Base-by-base conservation (phyloP, 768 basidiomycete species). In the Tephrocybe sp. region DNA sequence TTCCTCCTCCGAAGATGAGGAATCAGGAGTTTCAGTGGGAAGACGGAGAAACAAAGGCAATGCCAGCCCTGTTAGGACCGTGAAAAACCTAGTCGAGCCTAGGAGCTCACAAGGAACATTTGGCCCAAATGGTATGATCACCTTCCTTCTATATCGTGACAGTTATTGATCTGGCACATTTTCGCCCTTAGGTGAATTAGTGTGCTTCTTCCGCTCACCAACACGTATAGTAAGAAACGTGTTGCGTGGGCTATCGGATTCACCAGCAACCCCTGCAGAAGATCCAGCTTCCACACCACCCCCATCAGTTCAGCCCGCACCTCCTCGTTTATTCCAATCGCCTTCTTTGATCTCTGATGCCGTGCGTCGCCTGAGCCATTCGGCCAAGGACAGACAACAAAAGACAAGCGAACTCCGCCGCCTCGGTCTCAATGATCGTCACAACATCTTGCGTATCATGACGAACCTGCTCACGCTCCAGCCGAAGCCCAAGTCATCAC, bases 81-180 rank as follows among this genome's bases (percentile, higher is more conserved):
- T 84, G 57, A 89, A 91, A 67, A 92, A 92, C 62, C 64, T 92
- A 5, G 86, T 88, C 0, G 91, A 93, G 64, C 87, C 92, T 1
- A 72, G 89, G 53, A 91, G 89, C 0, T 92, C 89, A 1, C 92
- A 94, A 60, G 93, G 90, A 2, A 79, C 85, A 0, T 96, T 95
- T 71, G 89, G 92, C 1, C 89, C 89, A 0, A 91, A 92, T 61
- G 94, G 93, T 92, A 51, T 74, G 61, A 3, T 8, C 34, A n/a
- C n/a, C n/a, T 30, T 11, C n/a, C 32, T 30, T 16, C 21, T 27
- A 3, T 15, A 36, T 2, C 15, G 28, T 34, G 12, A n/a, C n/a
- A n/a, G n/a, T n/a, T n/a, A n/a, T n/a, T n/a, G n/a, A n/a, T n/a
- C n/a, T n/a, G n/a, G n/a, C n/a, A n/a, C n/a, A 44, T 9, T 31